A percentile compares a stretch with the other conserved stretches of the same genome.
Conservation (phyloP, 345 rosid genomes). For the Melastoma malabathricum region DNA sequence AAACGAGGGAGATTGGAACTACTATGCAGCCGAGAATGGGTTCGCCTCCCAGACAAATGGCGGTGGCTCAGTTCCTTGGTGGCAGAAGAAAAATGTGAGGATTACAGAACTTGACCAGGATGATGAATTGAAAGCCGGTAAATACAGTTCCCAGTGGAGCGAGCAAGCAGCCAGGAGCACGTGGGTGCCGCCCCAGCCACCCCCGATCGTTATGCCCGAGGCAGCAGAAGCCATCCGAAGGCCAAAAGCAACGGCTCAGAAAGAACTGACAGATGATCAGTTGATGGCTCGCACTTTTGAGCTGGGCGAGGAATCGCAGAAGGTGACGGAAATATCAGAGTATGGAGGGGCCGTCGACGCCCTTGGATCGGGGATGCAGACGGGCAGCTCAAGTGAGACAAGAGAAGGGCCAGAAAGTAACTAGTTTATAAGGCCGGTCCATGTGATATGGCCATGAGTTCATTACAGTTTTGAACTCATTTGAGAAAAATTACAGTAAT, state of each 20-base stretch:
- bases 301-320: slow-evolving; percentile 47
- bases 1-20: slow-evolving; percentile 24
- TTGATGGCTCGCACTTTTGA: slow-evolving; percentile 27
- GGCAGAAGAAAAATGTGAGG: slow-evolving; percentile 61
- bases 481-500: too few species aligned
- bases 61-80: slow-evolving; percentile 38
- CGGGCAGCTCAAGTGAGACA: slow-evolving; percentile 33
- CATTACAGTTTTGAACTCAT: too few species aligned
- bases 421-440: too few species aligned
- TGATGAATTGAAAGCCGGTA: slow-evolving; percentile 22
- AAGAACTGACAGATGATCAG: slow-evolving; percentile 34
- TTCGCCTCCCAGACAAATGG: slow-evolving; percentile 21
- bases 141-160: slow-evolving; percentile 22
- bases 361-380: slow-evolving; percentile 11
- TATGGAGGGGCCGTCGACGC: slow-evolving; percentile 30
- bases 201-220: slow-evolving; percentile 82
- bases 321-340: slow-evolving; percentile 60
- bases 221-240: slow-evolving; percentile 93
- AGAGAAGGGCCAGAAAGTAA: slow-evolving; percentile 35
- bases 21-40: slow-evolving; percentile 28
- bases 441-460: too few species aligned
- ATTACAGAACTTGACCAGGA: slow-evolving; percentile 53
- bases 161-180: slow-evolving; percentile 50
- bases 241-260: slow-evolving; percentile 45
- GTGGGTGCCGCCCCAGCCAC: slow-evolving; percentile 97